These are phyloP conservation scores for Wickerhamiella galacta DNA, from an alignment of 805 yeast species.

Conservation along the genomic window DNA sequence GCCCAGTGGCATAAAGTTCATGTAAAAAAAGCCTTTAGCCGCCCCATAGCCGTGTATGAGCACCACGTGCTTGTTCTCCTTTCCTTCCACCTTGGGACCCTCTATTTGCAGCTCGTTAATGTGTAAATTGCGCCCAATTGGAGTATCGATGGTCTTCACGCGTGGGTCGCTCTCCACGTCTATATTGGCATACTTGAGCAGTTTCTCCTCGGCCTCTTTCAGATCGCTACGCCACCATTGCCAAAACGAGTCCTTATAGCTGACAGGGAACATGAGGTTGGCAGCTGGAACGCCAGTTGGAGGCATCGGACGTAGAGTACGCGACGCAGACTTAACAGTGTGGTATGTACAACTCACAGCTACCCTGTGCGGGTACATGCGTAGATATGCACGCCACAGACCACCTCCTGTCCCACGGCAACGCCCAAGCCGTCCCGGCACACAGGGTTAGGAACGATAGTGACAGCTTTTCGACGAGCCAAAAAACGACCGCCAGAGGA, in stretches of 20 bases:
- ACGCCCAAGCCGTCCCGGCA: no score
- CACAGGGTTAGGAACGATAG: no score
- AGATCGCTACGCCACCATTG: slow-evolving; percentile 29
- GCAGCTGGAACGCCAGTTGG: slow-evolving; percentile 22
- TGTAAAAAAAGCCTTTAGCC: slow-evolving; percentile 63
- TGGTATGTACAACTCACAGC: no score
- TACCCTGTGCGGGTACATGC: no score
- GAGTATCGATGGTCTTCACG: slow-evolving; percentile 26
- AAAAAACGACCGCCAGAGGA: no score
- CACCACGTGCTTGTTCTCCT: slow-evolving; percentile 37
- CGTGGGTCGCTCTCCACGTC: slow-evolving; percentile 15
- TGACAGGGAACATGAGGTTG: slow-evolving; percentile 21
- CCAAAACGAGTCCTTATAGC: slow-evolving; percentile 23
- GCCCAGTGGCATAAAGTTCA: slow-evolving; percentile 41
- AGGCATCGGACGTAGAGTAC: slow-evolving; percentile 17
- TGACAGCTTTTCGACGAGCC: no score
- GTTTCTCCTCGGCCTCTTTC: slow-evolving; percentile 28
- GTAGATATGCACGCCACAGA: no score
- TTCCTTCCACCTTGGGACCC: slow-evolving; percentile 8
- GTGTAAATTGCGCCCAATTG: slow-evolving; percentile 17
- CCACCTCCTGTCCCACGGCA: no score
- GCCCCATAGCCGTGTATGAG: slow-evolving; percentile 91
- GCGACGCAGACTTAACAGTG: neutral
- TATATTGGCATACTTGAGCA: slow-evolving; percentile 42
- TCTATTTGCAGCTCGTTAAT: slow-evolving; percentile 62